Percentiles rank a stretch among this genome's conserved stretches.
These are phyloP conservation scores for Amauroascus verrucosus DNA, from an alignment of 2,329 filamentous ascomycete genomes.

Conservation along the genomic window DNA sequence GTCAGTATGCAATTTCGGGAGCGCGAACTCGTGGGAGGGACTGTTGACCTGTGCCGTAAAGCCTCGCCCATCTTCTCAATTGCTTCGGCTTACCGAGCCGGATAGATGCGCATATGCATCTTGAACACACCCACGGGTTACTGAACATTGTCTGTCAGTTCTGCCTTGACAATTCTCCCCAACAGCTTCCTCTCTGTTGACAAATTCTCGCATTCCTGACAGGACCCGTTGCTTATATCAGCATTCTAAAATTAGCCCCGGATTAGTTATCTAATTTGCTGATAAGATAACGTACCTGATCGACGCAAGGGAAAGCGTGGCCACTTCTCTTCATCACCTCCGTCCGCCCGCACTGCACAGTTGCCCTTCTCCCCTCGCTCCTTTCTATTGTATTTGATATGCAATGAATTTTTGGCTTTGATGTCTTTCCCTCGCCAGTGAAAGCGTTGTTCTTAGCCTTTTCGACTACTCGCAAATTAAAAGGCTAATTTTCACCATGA, in stretches of 20 bases:
- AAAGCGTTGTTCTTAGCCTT: background rate
- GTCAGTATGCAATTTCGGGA: background rate
- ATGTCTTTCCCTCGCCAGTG: background rate
- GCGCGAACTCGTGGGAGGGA: slow-evolving; percentile 13
- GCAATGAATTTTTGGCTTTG: background rate
- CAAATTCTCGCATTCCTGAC: background rate
- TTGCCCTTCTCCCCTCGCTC: background rate
- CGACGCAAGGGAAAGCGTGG: background rate
- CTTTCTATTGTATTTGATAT: too few species aligned
- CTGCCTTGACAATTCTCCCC: background rate
- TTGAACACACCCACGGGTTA: slow-evolving; percentile 39
- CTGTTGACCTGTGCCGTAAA: slow-evolving; percentile 27
- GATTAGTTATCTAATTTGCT: background rate
- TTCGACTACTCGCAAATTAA: background rate
- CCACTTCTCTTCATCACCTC: background rate
- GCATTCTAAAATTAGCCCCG: background rate
- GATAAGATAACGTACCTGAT: background rate
- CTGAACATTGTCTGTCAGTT: slow-evolving; percentile 29
- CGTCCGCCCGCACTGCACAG: background rate
- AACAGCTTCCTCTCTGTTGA: background rate
- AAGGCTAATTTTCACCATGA: background rate
- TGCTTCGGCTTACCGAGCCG: slow-evolving; percentile 25
- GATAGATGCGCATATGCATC: slow-evolving; percentile 35
- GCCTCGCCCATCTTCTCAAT: slow-evolving; percentile 18
- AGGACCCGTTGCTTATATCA: background rate